Base-by-base conservation (phyloP, 305 asterid genomes). In the Solanum aculeatissimum region DNA sequence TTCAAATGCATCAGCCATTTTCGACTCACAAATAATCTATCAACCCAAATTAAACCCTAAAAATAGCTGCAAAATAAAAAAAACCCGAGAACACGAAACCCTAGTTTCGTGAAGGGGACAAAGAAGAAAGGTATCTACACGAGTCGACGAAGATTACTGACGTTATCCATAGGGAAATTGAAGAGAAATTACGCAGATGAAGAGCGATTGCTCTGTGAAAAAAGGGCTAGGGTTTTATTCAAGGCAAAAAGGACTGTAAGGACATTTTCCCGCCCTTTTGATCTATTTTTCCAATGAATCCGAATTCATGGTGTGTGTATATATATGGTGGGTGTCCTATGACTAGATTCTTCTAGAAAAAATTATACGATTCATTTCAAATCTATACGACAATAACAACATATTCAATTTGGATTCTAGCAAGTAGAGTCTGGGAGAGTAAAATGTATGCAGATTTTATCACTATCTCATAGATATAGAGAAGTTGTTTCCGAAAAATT, bases 1-100 rank as follows among this genome's bases (percentile, higher is more conserved):
- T 58, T 91, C 95, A 69, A 91, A 91, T 49, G 83, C 90, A 84
- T 92, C 95, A 66, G 93, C 89, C 97, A 94, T 93, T 86, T 87
- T 68, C 66, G 80, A 27, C 29, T 60, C 83, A 81, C 16, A 18
- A 84, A 60, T 32, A 29, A 80, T 13, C 54, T 80, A 15, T 7
- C 38, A 74, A 77, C 66, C 65, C 38, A 55, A 75, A 62, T 68
- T 9, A 29, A 80, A 35, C 53, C 23, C 58, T 58, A 25, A 53
- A 80, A 49, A 16, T 4, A 3, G 42, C 65, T 35, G 69, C 19
- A 38, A 69, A 32, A 18, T 19, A 38, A 14, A 9, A 9, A 57
- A 80, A 55, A 38, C 38, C 23, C 6, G 7, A 8, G 13, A 11
- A 58, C 72, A 38, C 42, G 42, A 32, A 80, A 58, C 83, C 72